Percentiles rank a stretch among this genome's conserved stretches.
Evolutionary conservation across 139 green algal species (phyloP).

Genomic region (Chlamydomonas asymmetrica): DNA sequence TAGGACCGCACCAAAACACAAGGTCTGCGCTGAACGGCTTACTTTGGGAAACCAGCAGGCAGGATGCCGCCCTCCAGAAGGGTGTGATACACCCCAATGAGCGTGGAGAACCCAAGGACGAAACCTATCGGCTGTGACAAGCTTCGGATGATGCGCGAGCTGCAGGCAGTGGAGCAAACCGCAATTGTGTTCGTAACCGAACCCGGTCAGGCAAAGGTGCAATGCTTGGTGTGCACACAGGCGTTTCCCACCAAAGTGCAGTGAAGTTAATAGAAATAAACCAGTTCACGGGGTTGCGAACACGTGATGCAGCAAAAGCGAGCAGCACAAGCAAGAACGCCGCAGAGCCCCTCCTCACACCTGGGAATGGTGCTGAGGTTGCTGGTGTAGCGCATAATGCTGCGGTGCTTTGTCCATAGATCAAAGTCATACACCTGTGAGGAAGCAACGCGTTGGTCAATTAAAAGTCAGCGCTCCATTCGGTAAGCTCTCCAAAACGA

Average conservation of each 20-base stretch:
- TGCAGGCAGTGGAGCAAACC: not conserved
- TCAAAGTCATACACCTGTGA: constrained; percentile 30
- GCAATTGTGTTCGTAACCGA: not conserved
- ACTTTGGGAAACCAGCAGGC: constrained; percentile 12
- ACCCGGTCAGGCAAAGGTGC: not conserved
- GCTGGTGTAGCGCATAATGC: constrained; percentile 16
- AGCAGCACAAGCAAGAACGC: not conserved
- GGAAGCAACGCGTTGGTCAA: no score
- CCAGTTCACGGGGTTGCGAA: not conserved
- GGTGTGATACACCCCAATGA: constrained; percentile 26
- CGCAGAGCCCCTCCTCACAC: not conserved
- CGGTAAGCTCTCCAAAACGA: no score
- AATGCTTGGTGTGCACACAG: not conserved
- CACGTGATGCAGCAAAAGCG: not conserved
- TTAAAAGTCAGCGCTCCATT: no score
- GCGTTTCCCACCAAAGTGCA: not conserved
- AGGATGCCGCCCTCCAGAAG: constrained; percentile 12
- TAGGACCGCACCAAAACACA: not conserved
- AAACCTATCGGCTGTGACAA: constrained; percentile 19
- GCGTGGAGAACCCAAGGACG: constrained; percentile 6
- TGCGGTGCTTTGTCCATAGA: constrained; percentile 21
- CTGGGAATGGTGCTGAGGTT: constrained; percentile 22
- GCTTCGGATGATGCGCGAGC: constrained; percentile 25
- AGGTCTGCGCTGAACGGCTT: not conserved
- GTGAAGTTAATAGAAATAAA: not conserved